Conservation (phyloP, 2,329 filamentous ascomycete species). For the Talaromyces albobiverticillius region DNA sequence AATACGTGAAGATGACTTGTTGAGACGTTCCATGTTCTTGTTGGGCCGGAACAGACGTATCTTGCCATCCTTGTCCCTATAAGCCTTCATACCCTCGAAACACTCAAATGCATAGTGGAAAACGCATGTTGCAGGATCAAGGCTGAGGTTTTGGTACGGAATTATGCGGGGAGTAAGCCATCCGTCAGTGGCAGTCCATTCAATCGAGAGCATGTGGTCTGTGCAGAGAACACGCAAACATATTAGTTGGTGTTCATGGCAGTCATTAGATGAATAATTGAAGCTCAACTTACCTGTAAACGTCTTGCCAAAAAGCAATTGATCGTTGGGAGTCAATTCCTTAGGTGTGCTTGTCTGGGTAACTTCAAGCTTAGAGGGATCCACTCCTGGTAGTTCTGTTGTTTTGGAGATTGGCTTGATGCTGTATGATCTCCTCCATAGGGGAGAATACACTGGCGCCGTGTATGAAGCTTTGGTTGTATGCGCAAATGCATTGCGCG, state of each 20-base stretch:
- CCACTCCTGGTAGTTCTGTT: conserved; percentile 61
- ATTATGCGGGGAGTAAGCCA: conserved; percentile 81
- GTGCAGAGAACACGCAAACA: conserved; percentile 8
- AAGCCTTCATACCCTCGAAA: conserved; percentile 99
- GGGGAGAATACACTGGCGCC: conserved; percentile 25
- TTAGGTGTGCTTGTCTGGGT: conserved; percentile 75
- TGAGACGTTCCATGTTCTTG: conserved; percentile 93
- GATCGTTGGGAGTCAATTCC: conserved; percentile 67
- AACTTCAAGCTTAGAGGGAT: conserved; percentile 72
- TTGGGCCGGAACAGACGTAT: conserved; percentile 90
- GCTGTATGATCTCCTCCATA: conserved; percentile 52
- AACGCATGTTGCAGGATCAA: conserved; percentile 94
- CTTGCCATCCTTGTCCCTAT: conserved; percentile 77
- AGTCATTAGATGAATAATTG: not conserved
- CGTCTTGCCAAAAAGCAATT: conserved; percentile 83
- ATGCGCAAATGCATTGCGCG: conserved; percentile 28
- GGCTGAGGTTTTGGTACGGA: conserved; percentile 94
- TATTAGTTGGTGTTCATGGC: not conserved
- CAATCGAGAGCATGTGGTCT: conserved; percentile 97
- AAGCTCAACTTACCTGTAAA: conserved; percentile 69
- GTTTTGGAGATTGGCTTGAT: conserved; percentile 23
- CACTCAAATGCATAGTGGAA: conserved; percentile 98
- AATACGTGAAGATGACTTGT: conserved; percentile 87
- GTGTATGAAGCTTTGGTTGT: conserved; percentile 25
- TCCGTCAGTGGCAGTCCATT: conserved; percentile 83